Evolutionary conservation across 1,284 basidiomycete species (phyloP).

Genomic region (Apiotrichum siamense): DNA sequence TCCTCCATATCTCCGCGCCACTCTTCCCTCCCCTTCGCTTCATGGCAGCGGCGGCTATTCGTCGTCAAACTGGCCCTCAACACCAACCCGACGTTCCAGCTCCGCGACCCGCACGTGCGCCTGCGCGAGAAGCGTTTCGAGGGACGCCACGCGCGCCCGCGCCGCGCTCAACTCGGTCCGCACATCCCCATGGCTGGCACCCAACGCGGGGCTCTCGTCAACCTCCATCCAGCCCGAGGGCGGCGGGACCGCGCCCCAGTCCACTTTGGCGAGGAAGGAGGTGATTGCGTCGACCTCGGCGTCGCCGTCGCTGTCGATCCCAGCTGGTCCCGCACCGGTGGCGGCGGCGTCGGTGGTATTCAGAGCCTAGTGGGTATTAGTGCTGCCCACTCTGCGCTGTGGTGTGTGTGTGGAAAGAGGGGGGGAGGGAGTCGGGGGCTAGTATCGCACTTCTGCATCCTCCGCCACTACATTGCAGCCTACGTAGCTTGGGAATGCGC

Average conservation of each 20-base stretch:
- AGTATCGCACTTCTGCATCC: too few relatives aligned
- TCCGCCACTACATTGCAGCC: too few relatives aligned
- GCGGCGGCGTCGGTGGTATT: neutral
- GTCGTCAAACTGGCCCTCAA: neutral
- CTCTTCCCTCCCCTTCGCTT: too few relatives aligned
- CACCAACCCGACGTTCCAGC: neutral
- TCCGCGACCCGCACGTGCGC: neutral
- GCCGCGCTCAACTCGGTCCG: conserved; percentile 2
- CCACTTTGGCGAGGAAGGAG: conserved; percentile 67
- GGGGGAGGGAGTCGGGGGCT: too few relatives aligned
- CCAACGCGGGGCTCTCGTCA: too few relatives aligned
- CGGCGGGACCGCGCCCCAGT: conserved; percentile 30
- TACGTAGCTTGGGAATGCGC: too few relatives aligned
- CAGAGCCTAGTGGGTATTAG: neutral
- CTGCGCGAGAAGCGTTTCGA: conserved; percentile 2
- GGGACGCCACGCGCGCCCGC: neutral
- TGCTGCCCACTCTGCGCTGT: too few relatives aligned
- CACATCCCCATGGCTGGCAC: too few relatives aligned
- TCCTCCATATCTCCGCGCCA: too few relatives aligned
- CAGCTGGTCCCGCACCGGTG: too few relatives aligned
- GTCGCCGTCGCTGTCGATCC: conserved; percentile 9
- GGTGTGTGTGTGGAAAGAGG: too few relatives aligned
- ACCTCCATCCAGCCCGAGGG: conserved; percentile 9
- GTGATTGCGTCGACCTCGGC: conserved; percentile 52
- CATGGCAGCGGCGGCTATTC: too few relatives aligned